Conservation (phyloP, 768 basidiomycete species). For the Russula sp. region DNA sequence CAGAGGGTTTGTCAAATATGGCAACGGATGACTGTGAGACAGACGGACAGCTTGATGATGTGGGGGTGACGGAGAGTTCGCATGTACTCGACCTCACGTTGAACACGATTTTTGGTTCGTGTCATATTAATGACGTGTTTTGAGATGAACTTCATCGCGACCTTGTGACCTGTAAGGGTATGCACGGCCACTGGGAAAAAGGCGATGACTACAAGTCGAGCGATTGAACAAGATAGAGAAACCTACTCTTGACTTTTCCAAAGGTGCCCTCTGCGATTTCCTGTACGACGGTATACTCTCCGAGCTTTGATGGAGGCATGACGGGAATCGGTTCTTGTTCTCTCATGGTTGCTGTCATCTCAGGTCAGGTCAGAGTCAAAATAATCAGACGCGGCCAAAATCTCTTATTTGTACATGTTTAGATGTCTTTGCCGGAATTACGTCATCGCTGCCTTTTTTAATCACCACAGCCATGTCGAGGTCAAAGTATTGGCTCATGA, state of each 20-base stretch:
- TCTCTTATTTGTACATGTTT: constrained; percentile 14
- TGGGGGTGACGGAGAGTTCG: constrained; percentile 89
- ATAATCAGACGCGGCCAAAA: not conserved
- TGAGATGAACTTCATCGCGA: constrained; percentile 97
- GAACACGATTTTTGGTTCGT: constrained; percentile 86
- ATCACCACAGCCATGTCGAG: not conserved
- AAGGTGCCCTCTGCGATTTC: constrained; percentile 97
- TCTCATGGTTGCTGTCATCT: constrained; percentile 20
- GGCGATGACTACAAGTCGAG: constrained; percentile 2
- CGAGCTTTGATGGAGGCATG: constrained; percentile 66
- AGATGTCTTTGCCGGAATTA: not conserved
- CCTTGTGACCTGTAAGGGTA: constrained; percentile 88
- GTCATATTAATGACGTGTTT: constrained; percentile 89
- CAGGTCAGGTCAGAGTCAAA: not conserved
- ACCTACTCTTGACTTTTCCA: constrained; percentile 97
- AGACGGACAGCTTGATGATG: constrained; percentile 89
- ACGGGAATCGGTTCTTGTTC: constrained; percentile 25
- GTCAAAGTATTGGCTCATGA: constrained; percentile 58
- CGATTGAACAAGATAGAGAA: not conserved
- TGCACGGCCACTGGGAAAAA: constrained; percentile 74
- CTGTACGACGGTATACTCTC: constrained; percentile 80
- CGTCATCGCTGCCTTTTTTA: constrained; percentile 6
- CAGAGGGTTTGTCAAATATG: constrained; percentile 1
- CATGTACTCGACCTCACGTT: constrained; percentile 96
- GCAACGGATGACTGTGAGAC: constrained; percentile 10